Evolutionary conservation across 2,329 filamentous ascomycete species (phyloP), one percentile per base, ranked within the genome.

Genomic region (Epichloe baconii): DNA sequence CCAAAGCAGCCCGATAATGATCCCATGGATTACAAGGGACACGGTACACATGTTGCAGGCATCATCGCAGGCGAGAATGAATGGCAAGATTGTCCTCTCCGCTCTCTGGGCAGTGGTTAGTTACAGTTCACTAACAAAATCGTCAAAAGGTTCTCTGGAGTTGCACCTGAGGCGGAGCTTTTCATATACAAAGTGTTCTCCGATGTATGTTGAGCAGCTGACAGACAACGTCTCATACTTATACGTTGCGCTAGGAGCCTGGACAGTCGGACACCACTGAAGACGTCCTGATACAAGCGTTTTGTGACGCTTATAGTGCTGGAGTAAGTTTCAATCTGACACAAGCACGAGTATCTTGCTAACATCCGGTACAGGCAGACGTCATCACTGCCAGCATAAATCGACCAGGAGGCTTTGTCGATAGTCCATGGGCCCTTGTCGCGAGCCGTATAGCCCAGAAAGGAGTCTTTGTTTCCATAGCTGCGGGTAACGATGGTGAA

Each of bases 401-500:
- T 2, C 55, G 59, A 4, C 60, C 64, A 1, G 61, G 64, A 43
- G 72, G 72, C 17, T 71, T 68, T 56, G 57, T 58, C 19, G 63
- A 69, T 37, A 70, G 71, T 37, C 68, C 69, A 7, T 72, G 67
- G 71, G 69, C 70, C 2, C 56, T 68, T 1, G 59, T 74, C 2
- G 66, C 69, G 8, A 67, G 64, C 26, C 64, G 68, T 5, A 62
- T 74, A 40, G 70, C 71, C 6, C 58, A 66, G 4, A 63, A 69
- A 21, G 75, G 76, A 7, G 65, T 78, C 1, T 69, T 76, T 8
- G 68, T 77, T 15, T 70, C 71, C 10, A 70, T 77, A 23, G 71
- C 75, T 2, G 74, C 72, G 4, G 76, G 76, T 14, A 79, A 79
- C 50, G 68, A 71, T 15, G 76, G 76, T 23, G 62, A 63, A 14